Conservation (phyloP, 2,329 filamentous ascomycete species). For the Monosporascus sp. region DNA sequence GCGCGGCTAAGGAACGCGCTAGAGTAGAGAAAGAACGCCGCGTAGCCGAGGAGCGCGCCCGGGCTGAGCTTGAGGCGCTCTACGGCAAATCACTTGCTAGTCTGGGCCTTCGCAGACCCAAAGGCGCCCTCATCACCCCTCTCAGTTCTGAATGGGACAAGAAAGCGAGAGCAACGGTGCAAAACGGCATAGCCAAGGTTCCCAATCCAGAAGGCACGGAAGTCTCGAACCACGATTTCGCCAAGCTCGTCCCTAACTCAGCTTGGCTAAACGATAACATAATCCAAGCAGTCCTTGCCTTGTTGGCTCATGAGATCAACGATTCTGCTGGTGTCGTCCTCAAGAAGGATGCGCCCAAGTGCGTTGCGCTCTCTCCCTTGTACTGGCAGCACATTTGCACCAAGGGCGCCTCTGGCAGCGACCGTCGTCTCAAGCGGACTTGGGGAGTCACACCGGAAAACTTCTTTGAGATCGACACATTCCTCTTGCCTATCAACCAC, state of each 20-base stretch:
- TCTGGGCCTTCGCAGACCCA: conserved; percentile 18
- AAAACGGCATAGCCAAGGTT: conserved; percentile 1
- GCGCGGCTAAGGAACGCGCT: too few species aligned
- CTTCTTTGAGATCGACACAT: conserved; percentile 58
- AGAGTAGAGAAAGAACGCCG: conserved; percentile 1
- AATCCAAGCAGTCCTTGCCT: conserved; percentile 61
- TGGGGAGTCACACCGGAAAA: conserved; percentile 54
- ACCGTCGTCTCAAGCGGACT: conserved; percentile 51
- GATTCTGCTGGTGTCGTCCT: conserved; percentile 45
- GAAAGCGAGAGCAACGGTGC: conserved; percentile 10
- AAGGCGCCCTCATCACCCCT: conserved; percentile 11
- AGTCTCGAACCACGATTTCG: conserved; percentile 55
- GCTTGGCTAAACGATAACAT: conserved; percentile 75
- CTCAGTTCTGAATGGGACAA: conserved; percentile 17
- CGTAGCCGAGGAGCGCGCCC: conserved; percentile 6
- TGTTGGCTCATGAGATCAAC: conserved; percentile 56
- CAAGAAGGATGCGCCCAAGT: conserved; percentile 49
- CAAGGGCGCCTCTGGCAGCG: conserved; percentile 33
- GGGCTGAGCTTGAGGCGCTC: background rate
- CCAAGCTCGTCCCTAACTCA: conserved; percentile 49
- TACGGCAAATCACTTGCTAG: too few species aligned
- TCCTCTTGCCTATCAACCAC: conserved; percentile 66
- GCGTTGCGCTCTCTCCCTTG: conserved; percentile 59
- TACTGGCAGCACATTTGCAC: conserved; percentile 54
- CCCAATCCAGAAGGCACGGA: conserved; percentile 43